Evolutionary conservation across 2,329 filamentous ascomycete genomes (phyloP).

Genomic region (Gaeumannomyces tritici): DNA sequence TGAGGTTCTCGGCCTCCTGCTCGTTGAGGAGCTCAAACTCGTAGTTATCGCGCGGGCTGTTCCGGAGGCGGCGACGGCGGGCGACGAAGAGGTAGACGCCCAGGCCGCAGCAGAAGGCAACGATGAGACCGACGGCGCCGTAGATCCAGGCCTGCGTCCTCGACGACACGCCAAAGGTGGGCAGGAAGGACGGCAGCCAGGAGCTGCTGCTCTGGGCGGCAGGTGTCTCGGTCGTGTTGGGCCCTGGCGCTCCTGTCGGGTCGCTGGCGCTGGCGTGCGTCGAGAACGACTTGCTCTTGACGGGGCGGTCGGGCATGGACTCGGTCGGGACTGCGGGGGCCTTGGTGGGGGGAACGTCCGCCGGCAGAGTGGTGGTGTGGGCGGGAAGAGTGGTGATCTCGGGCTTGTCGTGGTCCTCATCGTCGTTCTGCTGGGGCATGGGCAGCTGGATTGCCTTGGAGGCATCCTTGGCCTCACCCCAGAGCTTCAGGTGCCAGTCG

Average conservation of each 20-base stretch:
- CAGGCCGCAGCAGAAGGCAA: conserved; percentile 71
- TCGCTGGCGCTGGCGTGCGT: no score
- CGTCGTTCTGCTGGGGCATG: conserved; percentile 73
- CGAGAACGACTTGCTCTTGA: conserved; percentile 16
- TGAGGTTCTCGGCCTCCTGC: conserved; percentile 56
- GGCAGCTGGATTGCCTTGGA: conserved; percentile 65
- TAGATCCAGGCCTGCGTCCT: conserved; percentile 91
- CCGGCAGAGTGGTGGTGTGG: conserved; percentile 52
- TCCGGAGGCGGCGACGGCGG: conserved; percentile 65
- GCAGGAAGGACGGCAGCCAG: conserved; percentile 77
- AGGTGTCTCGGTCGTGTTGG: conserved; percentile 20
- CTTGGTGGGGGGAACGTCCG: conserved; percentile 31
- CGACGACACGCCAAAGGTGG: conserved; percentile 81
- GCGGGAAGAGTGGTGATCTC: conserved; percentile 51
- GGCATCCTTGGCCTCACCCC: conserved; percentile 79
- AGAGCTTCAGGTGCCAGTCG: conserved; percentile 91
- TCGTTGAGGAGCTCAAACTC: conserved; percentile 91
- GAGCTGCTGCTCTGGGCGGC: conserved; percentile 35
- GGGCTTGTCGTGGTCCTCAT: conserved; percentile 67
- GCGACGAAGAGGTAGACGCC: conserved; percentile 76
- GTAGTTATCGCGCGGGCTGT: conserved; percentile 71
- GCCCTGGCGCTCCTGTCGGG: conserved; percentile 17
- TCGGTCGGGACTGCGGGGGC: conserved; percentile 21
- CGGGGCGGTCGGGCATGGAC: conserved; percentile 56
- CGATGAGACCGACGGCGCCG: conserved; percentile 74